A percentile compares a stretch with the other conserved stretches of the same genome.
Conservation (phyloP, 75 land plant species). For the Sequoiadendron giganteum region DNA sequence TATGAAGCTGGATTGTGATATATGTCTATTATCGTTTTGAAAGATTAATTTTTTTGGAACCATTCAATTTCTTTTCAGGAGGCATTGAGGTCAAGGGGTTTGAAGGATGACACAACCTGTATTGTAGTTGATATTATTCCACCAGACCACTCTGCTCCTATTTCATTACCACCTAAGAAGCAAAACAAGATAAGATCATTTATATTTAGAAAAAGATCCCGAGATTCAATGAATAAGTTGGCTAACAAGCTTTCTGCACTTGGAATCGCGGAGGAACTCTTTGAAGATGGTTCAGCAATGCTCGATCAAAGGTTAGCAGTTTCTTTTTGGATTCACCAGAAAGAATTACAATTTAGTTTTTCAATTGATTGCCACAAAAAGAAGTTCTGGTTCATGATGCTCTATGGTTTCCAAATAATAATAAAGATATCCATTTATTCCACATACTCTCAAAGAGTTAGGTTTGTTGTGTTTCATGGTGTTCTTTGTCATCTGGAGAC, state of each 20-base stretch:
- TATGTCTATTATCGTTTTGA: not conserved
- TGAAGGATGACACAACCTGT: slow-evolving; percentile 92
- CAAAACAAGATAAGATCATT: slow-evolving; percentile 31
- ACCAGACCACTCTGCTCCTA: slow-evolving; percentile 40
- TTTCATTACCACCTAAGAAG: slow-evolving; percentile 56
- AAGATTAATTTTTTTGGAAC: not conserved
- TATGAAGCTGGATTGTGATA: not conserved
- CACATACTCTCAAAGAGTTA: not conserved
- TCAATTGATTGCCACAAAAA: not conserved
- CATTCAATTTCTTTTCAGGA: slow-evolving; percentile 32
- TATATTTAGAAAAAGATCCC: slow-evolving; percentile 39
- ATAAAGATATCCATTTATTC: not conserved
- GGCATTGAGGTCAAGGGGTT: slow-evolving; percentile 66
- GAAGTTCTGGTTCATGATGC: not conserved
- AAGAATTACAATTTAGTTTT: not conserved
- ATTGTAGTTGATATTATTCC: slow-evolving; percentile 84
- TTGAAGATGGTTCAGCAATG: slow-evolving; percentile 98
- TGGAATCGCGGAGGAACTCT: slow-evolving; percentile 79
- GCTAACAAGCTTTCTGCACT: slow-evolving; percentile 43
- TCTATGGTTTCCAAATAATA: not conserved
- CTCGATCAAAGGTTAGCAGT: slow-evolving; percentile 84
- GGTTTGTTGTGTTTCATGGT: not conserved
- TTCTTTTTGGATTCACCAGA: not conserved
- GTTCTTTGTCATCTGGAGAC: not conserved
- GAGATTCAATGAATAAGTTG: slow-evolving; percentile 29